phyloP scores from a whole-genome alignment of 176 grass and related monocot species.

The Ensete ventricosum region DNA sequence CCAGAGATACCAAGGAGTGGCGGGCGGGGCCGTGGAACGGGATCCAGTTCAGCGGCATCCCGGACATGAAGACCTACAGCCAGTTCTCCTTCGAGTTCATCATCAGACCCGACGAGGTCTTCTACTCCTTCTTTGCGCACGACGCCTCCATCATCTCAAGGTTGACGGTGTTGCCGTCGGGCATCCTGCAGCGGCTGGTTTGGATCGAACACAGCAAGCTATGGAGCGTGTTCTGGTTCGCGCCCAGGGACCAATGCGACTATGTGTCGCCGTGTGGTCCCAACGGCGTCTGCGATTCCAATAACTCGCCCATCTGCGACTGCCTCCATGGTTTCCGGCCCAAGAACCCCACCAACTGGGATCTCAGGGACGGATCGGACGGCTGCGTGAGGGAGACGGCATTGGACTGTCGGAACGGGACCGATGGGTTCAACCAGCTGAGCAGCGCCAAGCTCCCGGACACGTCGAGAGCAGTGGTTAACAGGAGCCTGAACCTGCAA shows the following conservation, averaged over 20 bases:
- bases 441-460: neutral
- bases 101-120: neutral
- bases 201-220: neutral
- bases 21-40: neutral
- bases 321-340: neutral
- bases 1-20: neutral
- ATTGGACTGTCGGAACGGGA: neutral
- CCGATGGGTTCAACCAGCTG: neutral
- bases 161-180: neutral
- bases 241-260: slow-evolving; percentile 1
- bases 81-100: neutral
- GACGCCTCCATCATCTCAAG: neutral
- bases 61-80: neutral
- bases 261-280: neutral
- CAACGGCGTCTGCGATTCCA: slow-evolving; percentile 1
- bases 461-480: neutral
- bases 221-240: slow-evolving; percentile 8
- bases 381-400: neutral
- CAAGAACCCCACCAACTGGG: neutral
- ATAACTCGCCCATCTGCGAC: neutral
- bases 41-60: slow-evolving; percentile 4
- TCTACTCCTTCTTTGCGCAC: neutral
- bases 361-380: neutral
- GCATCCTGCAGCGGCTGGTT: neutral
- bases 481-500: neutral